These are phyloP conservation scores for Pseudoturritis turrita DNA, from an alignment of 345 rosid genomes.

Conservation along the genomic window DNA sequence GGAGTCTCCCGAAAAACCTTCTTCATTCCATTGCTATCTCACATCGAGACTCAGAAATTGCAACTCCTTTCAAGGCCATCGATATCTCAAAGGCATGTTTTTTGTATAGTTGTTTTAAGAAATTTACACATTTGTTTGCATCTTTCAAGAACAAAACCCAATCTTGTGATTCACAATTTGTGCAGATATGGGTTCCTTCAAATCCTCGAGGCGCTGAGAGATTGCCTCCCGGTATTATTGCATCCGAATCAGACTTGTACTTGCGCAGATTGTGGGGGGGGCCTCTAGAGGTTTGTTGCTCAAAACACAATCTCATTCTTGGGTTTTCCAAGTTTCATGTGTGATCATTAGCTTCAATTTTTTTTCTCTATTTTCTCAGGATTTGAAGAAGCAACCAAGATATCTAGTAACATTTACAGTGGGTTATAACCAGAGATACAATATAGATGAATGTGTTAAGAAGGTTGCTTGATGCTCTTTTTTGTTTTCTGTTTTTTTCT, in stretches of 20 bases:
- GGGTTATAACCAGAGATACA: constrained; percentile 62
- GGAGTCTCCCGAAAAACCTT: constrained; percentile 46
- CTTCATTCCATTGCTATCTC: constrained; percentile 43
- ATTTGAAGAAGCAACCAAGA: constrained; percentile 66
- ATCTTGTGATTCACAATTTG: not conserved
- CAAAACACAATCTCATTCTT: not conserved
- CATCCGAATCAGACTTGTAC: constrained; percentile 73
- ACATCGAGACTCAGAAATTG: constrained; percentile 30
- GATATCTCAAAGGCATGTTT: constrained; percentile 45
- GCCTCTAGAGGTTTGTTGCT: constrained; percentile 68
- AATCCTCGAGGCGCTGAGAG: constrained; percentile 90
- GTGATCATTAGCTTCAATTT: not conserved
- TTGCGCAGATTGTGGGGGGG: constrained; percentile 86
- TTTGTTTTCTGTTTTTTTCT: not conserved
- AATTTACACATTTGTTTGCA: not conserved
- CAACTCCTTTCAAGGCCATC: constrained; percentile 20
- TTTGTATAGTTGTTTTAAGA: not conserved
- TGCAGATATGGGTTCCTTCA: constrained; percentile 72
- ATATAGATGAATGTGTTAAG: constrained; percentile 62
- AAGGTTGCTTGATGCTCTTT: constrained; percentile 47
- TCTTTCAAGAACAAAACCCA: constrained; percentile 3
- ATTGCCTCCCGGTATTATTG: constrained; percentile 81
- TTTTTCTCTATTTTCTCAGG: constrained; percentile 38
- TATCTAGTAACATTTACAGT: constrained; percentile 83
- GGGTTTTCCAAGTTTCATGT: not conserved